phyloP scores from a whole-genome alignment of 768 basidiomycete species.

The Mrakia frigida region DNA sequence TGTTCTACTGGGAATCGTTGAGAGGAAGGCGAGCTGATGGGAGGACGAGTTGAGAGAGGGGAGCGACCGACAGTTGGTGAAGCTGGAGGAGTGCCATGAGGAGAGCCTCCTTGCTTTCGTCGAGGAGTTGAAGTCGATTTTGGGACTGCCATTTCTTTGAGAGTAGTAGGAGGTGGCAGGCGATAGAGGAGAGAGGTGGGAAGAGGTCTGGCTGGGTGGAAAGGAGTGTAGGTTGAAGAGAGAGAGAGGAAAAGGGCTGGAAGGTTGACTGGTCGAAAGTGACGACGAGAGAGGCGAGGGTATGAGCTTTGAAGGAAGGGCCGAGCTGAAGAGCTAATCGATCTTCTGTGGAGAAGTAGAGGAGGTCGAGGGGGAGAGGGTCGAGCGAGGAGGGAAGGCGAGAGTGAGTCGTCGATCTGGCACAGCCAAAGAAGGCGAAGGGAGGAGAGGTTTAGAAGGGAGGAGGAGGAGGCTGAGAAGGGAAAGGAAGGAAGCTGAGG shows the following conservation, averaged over 20 bases:
- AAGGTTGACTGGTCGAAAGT: not conserved
- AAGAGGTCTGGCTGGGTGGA: no score
- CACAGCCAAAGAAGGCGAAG: not conserved
- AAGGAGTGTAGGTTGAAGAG: not conserved
- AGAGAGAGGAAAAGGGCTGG: not conserved
- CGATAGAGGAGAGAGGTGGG: not conserved
- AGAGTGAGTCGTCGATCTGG: no score
- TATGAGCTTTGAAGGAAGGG: not conserved
- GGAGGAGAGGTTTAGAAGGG: not conserved
- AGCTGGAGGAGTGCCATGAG: not conserved
- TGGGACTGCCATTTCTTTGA: not conserved
- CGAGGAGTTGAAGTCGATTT: not conserved
- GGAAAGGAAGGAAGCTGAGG: not conserved
- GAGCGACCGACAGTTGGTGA: not conserved
- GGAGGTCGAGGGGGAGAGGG: not conserved
- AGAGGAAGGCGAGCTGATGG: not conserved
- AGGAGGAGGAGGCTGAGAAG: not conserved
- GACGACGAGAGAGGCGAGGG: not conserved
- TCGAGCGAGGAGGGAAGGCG: no score
- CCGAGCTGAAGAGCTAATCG: not conserved
- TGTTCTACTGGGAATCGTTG: not conserved
- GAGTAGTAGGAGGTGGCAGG: not conserved
- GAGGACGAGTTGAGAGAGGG: conserved; percentile 4
- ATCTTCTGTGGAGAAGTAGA: not conserved
- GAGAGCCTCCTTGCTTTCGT: not conserved